Percentiles rank a stretch among this genome's conserved stretches.
Conservation (phyloP, 106 monocot species). For the Dendrobium chrysotoxum region DNA sequence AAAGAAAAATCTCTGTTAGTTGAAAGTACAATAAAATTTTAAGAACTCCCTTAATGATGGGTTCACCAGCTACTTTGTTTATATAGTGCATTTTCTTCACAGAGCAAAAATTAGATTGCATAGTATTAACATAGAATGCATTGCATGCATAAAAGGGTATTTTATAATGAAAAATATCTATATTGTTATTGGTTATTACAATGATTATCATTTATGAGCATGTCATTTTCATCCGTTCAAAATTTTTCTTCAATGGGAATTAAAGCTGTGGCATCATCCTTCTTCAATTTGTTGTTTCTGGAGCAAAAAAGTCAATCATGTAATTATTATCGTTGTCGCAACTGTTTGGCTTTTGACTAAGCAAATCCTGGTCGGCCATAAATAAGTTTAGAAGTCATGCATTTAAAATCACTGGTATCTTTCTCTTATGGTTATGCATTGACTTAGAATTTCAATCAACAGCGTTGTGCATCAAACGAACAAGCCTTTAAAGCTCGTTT, state of each 20-base stretch:
- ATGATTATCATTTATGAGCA: neutral
- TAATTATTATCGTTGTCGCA: neutral
- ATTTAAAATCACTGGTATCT: no score
- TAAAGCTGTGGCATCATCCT: neutral
- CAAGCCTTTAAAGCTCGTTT: no score
- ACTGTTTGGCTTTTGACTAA: neutral
- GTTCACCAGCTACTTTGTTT: no score
- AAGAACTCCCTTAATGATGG: no score
- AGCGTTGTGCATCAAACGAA: no score
- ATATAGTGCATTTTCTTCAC: neutral
- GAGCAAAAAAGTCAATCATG: neutral
- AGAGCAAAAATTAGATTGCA: neutral
- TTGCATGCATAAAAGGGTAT: neutral
- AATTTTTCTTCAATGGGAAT: neutral
- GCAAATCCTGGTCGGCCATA: neutral
- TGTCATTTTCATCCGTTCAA: neutral
- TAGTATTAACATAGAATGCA: neutral
- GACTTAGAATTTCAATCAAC: no score
- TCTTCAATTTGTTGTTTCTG: neutral
- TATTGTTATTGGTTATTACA: neutral
- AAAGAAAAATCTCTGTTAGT: no score
- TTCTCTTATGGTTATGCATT: no score
- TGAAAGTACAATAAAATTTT: no score
- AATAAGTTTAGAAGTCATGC: no score
- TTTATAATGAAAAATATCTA: neutral